Base-by-base conservation (phyloP, 2,329 filamentous ascomycete species). In the Cercospora sp. region DNA sequence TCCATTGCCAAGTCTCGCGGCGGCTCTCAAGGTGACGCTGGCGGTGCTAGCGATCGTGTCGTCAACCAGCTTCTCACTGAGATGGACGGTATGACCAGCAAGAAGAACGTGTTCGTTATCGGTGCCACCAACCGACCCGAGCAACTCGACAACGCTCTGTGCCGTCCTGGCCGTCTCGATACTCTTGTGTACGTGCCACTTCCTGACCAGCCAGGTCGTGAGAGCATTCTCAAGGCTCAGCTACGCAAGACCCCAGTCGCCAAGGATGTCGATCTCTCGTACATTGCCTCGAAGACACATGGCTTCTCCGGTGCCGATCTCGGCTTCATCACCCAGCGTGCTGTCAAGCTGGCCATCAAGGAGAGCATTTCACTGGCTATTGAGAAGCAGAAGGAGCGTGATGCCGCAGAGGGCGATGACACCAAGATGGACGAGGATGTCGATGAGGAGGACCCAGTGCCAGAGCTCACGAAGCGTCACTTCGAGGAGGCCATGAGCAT, bases 61-160 rank as follows among this genome's bases (percentile, higher is more conserved):
- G 95, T 99, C 82, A 99, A 99, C 86, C 96, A 99, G 87, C 93
- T 99, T 80, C 85, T 99, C 79, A 99, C 95, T 74, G 93, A 98
- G 88, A 97, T 98, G 94, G 94, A 98, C 75, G 94, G 94, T 77
- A 98, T 98, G 94, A 98, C 94, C 57, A 97, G 94, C 45, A 99
- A 99, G 92, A 99, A 99, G 91, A 99, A 99, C 81, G 95, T 99
- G 73, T 99, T 99, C 83, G 95, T 99, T 73, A 99, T 99, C 77
- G 95, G 95, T 81, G 95, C 95, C 57, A 99, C 95, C 82, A 99
- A 99, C 86, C 89, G 95, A 85, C 95, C 95, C 53, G 95, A 99
- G 85, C 95, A 98, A 85, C 91, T 99, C 69, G 95, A 99, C 82
- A 95, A 95, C 80, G 95, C 95, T 75, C 88, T 99, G 76, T 97